Conservation (phyloP, 225 moss, liverwort and hornwort genomes). For the Physcomitrellopsis africana region DNA sequence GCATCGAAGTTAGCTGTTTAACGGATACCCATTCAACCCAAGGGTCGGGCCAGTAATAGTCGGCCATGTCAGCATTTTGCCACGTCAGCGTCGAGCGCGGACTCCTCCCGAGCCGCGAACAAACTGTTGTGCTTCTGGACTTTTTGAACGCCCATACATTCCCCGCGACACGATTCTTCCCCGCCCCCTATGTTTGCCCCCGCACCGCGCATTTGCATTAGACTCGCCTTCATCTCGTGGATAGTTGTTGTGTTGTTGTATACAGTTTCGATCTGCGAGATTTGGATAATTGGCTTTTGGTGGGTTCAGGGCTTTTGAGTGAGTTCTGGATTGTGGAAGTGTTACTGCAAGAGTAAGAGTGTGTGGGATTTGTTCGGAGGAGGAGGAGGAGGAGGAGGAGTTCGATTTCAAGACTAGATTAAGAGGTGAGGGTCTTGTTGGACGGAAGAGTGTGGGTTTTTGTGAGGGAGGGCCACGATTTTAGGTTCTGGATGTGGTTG, state of each 20-base stretch:
- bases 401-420: neutral
- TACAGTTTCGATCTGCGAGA: neutral
- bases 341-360: constrained; percentile 4
- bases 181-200: neutral
- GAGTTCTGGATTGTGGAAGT: neutral
- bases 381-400: neutral
- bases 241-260: neutral
- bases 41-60: neutral
- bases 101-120: neutral
- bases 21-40: constrained; percentile 37
- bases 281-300: neutral
- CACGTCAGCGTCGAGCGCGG: no score
- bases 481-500: constrained; percentile 13
- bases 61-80: constrained; percentile 9
- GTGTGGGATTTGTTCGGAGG: neutral
- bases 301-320: neutral
- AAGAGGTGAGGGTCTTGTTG: no score
- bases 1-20: constrained; percentile 29
- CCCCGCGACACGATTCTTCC: no score
- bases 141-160: no score
- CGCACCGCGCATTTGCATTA: neutral
- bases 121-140: no score
- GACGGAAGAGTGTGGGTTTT: no score
- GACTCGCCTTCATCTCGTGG: neutral
- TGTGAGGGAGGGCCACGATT: no score